Conservation (phyloP, 2,329 filamentous ascomycete genomes). For the Cytospora schulzeri region DNA sequence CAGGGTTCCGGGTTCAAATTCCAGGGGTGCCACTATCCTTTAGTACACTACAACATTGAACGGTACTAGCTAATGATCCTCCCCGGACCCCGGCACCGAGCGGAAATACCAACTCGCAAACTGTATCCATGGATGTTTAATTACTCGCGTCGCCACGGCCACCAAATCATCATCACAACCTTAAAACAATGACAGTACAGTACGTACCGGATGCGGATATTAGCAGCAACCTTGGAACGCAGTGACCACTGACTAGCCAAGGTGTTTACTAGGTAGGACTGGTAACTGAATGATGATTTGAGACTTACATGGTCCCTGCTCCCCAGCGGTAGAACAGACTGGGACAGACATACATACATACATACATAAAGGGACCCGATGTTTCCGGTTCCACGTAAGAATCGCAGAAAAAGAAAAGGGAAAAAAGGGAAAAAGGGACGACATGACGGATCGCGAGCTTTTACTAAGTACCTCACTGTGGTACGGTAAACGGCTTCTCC, state of each 20-base stretch:
- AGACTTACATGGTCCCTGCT: too few species aligned
- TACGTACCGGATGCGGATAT: neutral
- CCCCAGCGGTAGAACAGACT: too few species aligned
- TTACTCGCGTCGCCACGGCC: constrained; percentile 14
- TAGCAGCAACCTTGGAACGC: too few species aligned
- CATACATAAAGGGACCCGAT: too few species aligned
- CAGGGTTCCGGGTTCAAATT: neutral
- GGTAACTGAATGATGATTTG: too few species aligned
- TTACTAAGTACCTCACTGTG: neutral
- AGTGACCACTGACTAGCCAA: neutral
- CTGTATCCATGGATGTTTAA: constrained; percentile 16
- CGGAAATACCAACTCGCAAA: constrained; percentile 19
- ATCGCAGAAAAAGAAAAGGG: neutral
- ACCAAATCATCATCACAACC: constrained; percentile 3
- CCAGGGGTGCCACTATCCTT: neutral
- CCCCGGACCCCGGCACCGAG: constrained; percentile 1
- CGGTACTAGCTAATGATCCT: too few species aligned
- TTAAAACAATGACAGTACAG: neutral
- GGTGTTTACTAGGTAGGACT: neutral
- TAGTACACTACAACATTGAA: too few species aligned
- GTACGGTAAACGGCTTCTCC: constrained; percentile 15
- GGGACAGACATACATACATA: too few species aligned
- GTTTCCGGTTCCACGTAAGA: neutral
- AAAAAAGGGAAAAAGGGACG: neutral
- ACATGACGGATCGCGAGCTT: neutral